A percentile compares a stretch with the other conserved stretches of the same genome.
These are phyloP conservation scores for Debaryomyces coudertii DNA, from an alignment of 1,139 yeast genomes.

Conservation along the genomic window DNA sequence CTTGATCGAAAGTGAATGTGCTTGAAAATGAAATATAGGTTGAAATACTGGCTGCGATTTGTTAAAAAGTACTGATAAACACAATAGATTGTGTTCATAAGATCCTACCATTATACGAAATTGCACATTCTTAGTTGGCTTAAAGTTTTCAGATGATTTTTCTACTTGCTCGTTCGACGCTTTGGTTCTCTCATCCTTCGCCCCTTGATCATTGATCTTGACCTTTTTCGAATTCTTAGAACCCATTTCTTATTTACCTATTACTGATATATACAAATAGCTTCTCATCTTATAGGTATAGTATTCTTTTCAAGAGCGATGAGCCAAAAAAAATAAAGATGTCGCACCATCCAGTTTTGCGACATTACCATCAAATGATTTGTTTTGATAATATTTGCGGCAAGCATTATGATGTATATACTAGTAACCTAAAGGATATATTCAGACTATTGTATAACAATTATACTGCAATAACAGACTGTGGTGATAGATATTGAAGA, in stretches of 20 bases:
- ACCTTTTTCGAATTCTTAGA: slow-evolving; percentile 1
- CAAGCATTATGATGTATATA: slow-evolving; percentile 2
- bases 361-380: slow-evolving; percentile 13
- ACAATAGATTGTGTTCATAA: slow-evolving; percentile 88
- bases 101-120: slow-evolving; percentile 92
- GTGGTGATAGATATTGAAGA: neutral
- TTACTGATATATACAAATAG: neutral
- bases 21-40: slow-evolving; percentile 94
- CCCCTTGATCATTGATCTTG: neutral
- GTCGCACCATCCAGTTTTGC: slow-evolving; percentile 9
- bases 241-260: neutral
- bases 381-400: slow-evolving; percentile 12
- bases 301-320: slow-evolving; percentile 9
- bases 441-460: neutral
- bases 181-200: neutral
- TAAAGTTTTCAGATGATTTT: neutral
- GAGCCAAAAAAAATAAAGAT: slow-evolving; percentile 11
- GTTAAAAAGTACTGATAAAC: slow-evolving; percentile 68
- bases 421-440: neutral
- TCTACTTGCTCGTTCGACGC: slow-evolving; percentile 1
- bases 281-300: neutral
- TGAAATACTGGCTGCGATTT: slow-evolving; percentile 65
- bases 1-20: slow-evolving; percentile 87
- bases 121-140: slow-evolving; percentile 24
- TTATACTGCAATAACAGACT: neutral